Evolutionary conservation across 2,329 filamentous ascomycete genomes (phyloP), one percentile per base, ranked within the genome.

Genomic region (Cordyceps tenuipes): DNA sequence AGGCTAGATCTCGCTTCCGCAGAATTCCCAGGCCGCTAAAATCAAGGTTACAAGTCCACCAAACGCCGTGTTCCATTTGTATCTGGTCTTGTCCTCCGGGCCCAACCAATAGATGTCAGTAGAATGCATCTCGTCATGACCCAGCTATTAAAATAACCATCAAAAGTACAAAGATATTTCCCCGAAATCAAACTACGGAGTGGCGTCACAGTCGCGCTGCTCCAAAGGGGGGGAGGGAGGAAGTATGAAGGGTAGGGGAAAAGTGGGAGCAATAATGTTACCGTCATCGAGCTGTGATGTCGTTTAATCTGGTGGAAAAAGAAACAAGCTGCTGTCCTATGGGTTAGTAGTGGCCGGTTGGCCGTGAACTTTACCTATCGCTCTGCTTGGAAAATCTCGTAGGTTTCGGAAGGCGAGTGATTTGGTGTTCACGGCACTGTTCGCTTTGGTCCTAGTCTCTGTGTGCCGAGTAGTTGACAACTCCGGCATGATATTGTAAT

Each of bases 401-500:
- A 19, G 47, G 21, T 49, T 57, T 26, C 17, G 15, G 46, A 23
- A 31, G 44, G 10, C 10, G 17, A n/a, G 46, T 56, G 12, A 2
- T 23, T 36, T 23, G 13, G 19, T 29, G 13, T 39, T 26, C 29
- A n/a, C 3, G n/a, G 7, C 10, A 29, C 8, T 39, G 36, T 19
- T 13, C 10, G 29, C 8, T 39, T 48, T 26, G 19, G 13, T 26
- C 26, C 49, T 13, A 36, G 10, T 43, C 9, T 31, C 26, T 5
- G 19, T 5, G 3, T 41, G 44, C 8, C 7, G 23, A 7, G 29
- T 21, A 23, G 13, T 9, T 34, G 12, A 13, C 48, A 23, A 17
- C 12, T 10, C 12, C 19, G 44, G 23, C n/a, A 6, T 26, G 7
- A 29, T 43, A 26, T 34, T 19, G 41, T 10, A 77, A 0, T 44